Evolutionary conservation across 1,284 basidiomycete species (phyloP).

Genomic region (Afroboletus lepidellus): DNA sequence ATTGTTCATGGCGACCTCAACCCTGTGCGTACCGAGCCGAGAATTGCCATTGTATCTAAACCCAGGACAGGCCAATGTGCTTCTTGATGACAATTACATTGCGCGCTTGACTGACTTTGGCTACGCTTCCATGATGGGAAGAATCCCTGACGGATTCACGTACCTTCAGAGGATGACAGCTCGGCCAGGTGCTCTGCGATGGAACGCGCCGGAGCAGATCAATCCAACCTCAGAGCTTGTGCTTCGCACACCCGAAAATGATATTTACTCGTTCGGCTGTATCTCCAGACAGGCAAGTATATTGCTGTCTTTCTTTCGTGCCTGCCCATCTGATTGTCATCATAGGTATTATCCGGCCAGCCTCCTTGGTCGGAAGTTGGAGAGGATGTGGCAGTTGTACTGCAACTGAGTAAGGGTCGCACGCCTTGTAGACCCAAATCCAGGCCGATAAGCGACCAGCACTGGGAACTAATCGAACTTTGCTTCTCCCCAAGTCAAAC

Average conservation of each 20-base stretch:
- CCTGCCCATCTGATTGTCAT: neutral
- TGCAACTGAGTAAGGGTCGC: neutral
- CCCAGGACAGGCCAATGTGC: neutral
- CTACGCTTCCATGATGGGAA: slow-evolving; percentile 1
- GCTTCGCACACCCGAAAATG: slow-evolving; percentile 3
- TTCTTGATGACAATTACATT: slow-evolving; percentile 1
- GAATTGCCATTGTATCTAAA: neutral
- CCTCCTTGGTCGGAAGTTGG: slow-evolving; percentile 8
- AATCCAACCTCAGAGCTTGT: neutral
- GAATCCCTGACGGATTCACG: neutral
- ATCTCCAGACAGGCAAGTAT: slow-evolving; percentile 1
- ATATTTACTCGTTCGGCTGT: slow-evolving; percentile 12
- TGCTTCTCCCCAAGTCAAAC: neutral
- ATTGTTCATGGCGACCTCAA: slow-evolving; percentile 9
- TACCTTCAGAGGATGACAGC: neutral
- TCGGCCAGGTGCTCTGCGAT: neutral
- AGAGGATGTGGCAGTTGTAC: neutral
- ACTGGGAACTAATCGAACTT: slow-evolving; percentile 6
- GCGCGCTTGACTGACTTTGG: slow-evolving; percentile 4
- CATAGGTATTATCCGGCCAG: slow-evolving; percentile 6
- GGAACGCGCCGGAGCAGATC: slow-evolving; percentile 9
- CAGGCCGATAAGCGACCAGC: neutral
- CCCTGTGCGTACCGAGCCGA: neutral
- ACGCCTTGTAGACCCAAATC: neutral
- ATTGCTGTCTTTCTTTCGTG: neutral